A percentile compares a stretch with the other conserved stretches of the same genome.
Evolutionary conservation across 192 early-diverging fungal genomes (phyloP).

Genomic region (Umbelopsis isabellina): DNA sequence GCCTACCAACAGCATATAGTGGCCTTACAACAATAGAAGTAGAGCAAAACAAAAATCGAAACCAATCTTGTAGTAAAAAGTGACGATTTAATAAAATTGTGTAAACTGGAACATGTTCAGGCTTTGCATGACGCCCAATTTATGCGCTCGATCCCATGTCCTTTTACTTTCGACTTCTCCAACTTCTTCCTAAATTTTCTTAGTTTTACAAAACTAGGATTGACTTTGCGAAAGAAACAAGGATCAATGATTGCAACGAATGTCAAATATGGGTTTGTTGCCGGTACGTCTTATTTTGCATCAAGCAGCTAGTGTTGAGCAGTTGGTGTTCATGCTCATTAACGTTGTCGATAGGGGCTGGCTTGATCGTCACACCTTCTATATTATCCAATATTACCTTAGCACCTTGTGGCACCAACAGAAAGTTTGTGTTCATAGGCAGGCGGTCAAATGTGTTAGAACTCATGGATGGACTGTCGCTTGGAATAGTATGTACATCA

Average conservation of each 20-base stretch:
- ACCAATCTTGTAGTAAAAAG: too few relatives aligned
- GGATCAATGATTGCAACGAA: neutral
- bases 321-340: neutral
- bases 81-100: too few relatives aligned
- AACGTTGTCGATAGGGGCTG: neutral
- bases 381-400: neutral
- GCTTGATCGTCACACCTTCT: neutral
- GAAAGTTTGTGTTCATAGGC: neutral
- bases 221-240: too few relatives aligned
- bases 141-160: too few relatives aligned
- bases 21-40: too few relatives aligned
- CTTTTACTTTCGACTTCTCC: too few relatives aligned
- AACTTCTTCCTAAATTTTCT: too few relatives aligned
- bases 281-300: neutral
- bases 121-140: too few relatives aligned
- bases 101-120: too few relatives aligned
- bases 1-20: too few relatives aligned
- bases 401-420: neutral
- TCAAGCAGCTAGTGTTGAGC: neutral
- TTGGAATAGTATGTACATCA: neutral
- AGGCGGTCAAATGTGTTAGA: slow-evolving; percentile 3
- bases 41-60: too few relatives aligned
- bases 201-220: too few relatives aligned
- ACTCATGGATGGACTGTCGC: neutral
- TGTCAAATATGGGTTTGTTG: slow-evolving; percentile 10